These are phyloP conservation scores for Candida silvicultrix DNA, from an alignment of 805 yeast genomes.

Conservation along the genomic window DNA sequence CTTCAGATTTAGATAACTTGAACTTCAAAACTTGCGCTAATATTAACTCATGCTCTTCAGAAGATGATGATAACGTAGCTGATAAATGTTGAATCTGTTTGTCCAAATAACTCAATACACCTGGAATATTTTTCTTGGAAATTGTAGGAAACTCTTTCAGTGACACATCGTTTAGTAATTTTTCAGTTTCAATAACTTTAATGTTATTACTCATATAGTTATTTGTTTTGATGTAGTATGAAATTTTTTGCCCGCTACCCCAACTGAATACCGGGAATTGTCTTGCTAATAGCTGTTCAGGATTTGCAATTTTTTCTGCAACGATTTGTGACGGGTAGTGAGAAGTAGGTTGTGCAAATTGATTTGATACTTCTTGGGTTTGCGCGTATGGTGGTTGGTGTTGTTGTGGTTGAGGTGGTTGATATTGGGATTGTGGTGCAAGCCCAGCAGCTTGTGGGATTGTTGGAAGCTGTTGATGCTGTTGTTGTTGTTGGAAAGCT, in stretches of 20 bases:
- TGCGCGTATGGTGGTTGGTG: not conserved
- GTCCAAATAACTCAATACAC: conserved; percentile 22
- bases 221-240: conserved; percentile 32
- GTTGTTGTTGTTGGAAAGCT: conserved; percentile 1
- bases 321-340: not conserved
- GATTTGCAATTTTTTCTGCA: conserved; percentile 34
- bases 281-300: conserved; percentile 46
- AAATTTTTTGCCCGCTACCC: conserved; percentile 40
- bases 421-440: not conserved
- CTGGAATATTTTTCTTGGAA: conserved; percentile 22
- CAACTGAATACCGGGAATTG: conserved; percentile 79
- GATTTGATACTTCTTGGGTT: not conserved
- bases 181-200: conserved; percentile 28
- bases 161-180: conserved; percentile 26
- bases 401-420: conserved; percentile 1
- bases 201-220: conserved; percentile 28
- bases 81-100: conserved; percentile 8
- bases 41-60: conserved; percentile 70
- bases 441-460: not conserved
- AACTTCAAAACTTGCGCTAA: conserved; percentile 27
- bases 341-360: conserved; percentile 6
- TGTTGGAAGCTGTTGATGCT: not conserved
- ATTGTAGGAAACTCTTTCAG: conserved; percentile 30
- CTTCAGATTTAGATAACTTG: conserved; percentile 12
- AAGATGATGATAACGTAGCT: conserved; percentile 28